Percentiles rank a stretch among this genome's conserved stretches.
Conservation (phyloP, 2,329 filamentous ascomycete species). For the Trichoderma simmonsii region DNA sequence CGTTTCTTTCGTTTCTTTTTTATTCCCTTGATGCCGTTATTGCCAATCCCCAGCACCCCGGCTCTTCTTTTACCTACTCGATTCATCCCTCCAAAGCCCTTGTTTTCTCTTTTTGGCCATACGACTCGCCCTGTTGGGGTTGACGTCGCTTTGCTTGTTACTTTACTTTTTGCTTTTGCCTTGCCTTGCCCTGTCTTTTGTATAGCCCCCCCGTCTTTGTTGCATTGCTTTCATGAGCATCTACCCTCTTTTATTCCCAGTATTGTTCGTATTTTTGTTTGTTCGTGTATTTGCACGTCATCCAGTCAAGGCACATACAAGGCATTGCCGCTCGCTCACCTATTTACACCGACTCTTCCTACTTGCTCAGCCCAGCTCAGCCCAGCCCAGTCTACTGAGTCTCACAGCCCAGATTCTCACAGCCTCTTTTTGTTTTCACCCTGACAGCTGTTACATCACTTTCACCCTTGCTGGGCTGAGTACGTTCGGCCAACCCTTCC, state of each 20-base stretch:
- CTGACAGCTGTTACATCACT: slow-evolving; percentile 22
- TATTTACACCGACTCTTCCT: slow-evolving; percentile 30
- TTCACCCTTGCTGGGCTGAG: slow-evolving; percentile 20
- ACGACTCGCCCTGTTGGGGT: background rate
- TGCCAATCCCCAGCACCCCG: background rate
- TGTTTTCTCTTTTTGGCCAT: slow-evolving; percentile 10
- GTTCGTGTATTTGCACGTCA: background rate
- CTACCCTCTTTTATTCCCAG: background rate
- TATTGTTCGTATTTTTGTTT: background rate
- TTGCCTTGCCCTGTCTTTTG: background rate
- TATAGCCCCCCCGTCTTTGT: background rate
- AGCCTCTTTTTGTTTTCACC: slow-evolving; percentile 3
- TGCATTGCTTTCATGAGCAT: background rate
- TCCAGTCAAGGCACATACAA: slow-evolving; percentile 4
- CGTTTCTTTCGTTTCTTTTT: background rate
- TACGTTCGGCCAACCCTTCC: slow-evolving; percentile 25
- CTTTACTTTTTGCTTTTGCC: background rate
- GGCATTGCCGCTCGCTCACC: slow-evolving; percentile 21
- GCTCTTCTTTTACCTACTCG: background rate
- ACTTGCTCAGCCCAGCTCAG: slow-evolving; percentile 14
- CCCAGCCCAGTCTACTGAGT: background rate
- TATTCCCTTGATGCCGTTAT: slow-evolving; percentile 12
- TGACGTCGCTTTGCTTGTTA: background rate
- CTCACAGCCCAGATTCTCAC: slow-evolving; percentile 4
- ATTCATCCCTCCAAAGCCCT: background rate